phyloP scores from a whole-genome alignment of 192 early-diverging fungal genomes.

The Umbelopsis ramanniana region DNA sequence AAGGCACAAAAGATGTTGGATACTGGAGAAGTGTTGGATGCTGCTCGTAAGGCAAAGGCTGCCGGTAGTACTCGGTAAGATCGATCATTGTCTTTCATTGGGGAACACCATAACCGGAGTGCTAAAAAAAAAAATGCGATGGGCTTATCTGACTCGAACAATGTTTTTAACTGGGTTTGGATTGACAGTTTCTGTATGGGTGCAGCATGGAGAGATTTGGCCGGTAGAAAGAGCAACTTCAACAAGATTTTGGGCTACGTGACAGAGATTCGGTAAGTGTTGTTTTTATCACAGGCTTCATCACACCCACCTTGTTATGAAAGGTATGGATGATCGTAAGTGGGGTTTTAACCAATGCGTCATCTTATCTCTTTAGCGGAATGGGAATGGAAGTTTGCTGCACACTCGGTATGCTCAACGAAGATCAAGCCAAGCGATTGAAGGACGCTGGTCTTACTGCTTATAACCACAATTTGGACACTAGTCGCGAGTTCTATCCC shows the following conservation, averaged over 20 bases:
- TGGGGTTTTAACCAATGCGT: not conserved
- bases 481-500: constrained; percentile 77
- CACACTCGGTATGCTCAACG: constrained; percentile 82
- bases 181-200: constrained; percentile 77
- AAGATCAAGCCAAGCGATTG: constrained; percentile 71
- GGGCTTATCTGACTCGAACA: constrained; percentile 21
- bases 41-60: constrained; percentile 74
- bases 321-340: not conserved
- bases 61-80: constrained; percentile 70
- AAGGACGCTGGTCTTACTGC: constrained; percentile 86
- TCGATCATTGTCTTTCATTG: not conserved
- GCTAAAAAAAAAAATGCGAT: constrained; percentile 7
- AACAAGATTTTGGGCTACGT: constrained; percentile 76
- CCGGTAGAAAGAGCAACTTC: constrained; percentile 83
- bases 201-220: constrained; percentile 81
- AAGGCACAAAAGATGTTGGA: constrained; percentile 74
- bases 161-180: constrained; percentile 20
- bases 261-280: constrained; percentile 68
- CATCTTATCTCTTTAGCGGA: constrained; percentile 44
- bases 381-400: constrained; percentile 92
- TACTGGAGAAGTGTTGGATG: constrained; percentile 68
- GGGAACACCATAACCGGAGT: not conserved
- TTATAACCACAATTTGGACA: constrained; percentile 89
- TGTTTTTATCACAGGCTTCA: too few species aligned
- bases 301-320: not conserved